Base-by-base conservation (phyloP, 164 flowering plant species). In the Protea cynaroides region DNA sequence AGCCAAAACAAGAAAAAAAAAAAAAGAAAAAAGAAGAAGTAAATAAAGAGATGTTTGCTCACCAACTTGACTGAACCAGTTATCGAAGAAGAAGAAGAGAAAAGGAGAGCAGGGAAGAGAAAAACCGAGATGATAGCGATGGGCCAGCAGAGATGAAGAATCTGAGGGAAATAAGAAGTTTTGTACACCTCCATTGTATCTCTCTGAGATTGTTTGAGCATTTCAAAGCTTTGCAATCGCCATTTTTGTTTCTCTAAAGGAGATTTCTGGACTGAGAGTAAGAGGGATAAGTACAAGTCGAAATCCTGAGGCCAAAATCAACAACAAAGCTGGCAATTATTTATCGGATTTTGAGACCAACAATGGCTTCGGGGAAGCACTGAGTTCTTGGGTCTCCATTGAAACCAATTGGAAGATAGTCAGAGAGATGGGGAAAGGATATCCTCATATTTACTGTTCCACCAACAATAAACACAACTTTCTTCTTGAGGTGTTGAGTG, bases 391-490 rank as follows among this genome's bases (percentile, higher is more conserved):
- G 72, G 25, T 85, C 90, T 19, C 69, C 60, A 21, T 67, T 71
- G 58, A 82, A 89, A 73, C 89, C 91, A 1, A 93, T 75, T 0
- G 82, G 78, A 0, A 89, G 87, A 62, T 85, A 89, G 65, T 88
- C 80, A 0, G 97, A 81, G 61, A 93, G 87, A 0, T 52, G n/a
- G 85, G 0, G 94, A 75, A 37, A 93, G 71, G 29, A 93, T 75
- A 44, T 86, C 76, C 0, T 74, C 86, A 59, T 90, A 93, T 74
- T 93, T 93, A 21, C 74, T 80, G 12, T 82, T 63, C 97, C 97
- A 93, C 98, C 97, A 93, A 90, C 81, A 13, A 90, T 91, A 63
- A 90, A 87, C 68, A 90, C 82, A 44, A 90, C 98, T 65, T 84
- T 74, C 79, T 79, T 87, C 54, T 89, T 80, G 49, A 83, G 78